Conservation (phyloP, 345 rosid species). For the Populus deltoides region DNA sequence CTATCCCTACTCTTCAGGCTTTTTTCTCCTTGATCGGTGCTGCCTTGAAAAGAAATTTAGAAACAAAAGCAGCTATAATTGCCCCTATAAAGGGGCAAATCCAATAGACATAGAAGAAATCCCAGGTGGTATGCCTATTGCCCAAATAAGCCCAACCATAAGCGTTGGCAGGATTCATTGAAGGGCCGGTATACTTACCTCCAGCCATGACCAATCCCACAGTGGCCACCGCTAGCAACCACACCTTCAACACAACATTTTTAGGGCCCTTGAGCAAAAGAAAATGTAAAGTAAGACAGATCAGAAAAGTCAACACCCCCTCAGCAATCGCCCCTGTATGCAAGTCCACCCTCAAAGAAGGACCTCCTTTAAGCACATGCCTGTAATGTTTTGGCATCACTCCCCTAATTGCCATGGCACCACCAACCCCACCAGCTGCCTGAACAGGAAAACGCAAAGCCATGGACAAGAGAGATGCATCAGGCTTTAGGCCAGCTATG, state of each 20-base stretch:
- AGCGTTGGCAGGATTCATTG: slow-evolving; percentile 29
- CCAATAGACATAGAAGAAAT: slow-evolving; percentile 28
- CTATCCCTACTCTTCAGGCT: slow-evolving; percentile 1
- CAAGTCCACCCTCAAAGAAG: slow-evolving; percentile 24
- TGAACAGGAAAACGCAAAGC: slow-evolving; percentile 39
- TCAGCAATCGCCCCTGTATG: slow-evolving; percentile 26
- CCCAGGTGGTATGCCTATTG: slow-evolving; percentile 27
- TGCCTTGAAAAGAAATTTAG: slow-evolving; percentile 8
- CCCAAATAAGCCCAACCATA: slow-evolving; percentile 27
- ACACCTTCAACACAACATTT: slow-evolving; percentile 8
- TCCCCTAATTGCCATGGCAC: slow-evolving; percentile 17
- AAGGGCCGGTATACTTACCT: slow-evolving; percentile 19
- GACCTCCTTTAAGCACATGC: slow-evolving; percentile 19
- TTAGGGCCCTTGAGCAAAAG: slow-evolving; percentile 16
- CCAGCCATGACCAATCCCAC: slow-evolving; percentile 12
- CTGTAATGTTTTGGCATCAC: slow-evolving; percentile 14
- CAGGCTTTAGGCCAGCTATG: slow-evolving; percentile 27
- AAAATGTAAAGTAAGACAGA: slow-evolving; percentile 7
- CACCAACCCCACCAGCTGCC: slow-evolving; percentile 17
- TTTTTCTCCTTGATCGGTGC: slow-evolving; percentile 18
- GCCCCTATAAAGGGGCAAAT: slow-evolving; percentile 26
- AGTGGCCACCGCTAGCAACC: slow-evolving; percentile 8
- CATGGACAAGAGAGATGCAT: slow-evolving; percentile 31
- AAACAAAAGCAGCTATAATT: slow-evolving; percentile 18
- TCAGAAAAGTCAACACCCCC: slow-evolving; percentile 14